Base-by-base conservation (phyloP, 805 yeast genomes). In the Jamesozyma piceae region DNA sequence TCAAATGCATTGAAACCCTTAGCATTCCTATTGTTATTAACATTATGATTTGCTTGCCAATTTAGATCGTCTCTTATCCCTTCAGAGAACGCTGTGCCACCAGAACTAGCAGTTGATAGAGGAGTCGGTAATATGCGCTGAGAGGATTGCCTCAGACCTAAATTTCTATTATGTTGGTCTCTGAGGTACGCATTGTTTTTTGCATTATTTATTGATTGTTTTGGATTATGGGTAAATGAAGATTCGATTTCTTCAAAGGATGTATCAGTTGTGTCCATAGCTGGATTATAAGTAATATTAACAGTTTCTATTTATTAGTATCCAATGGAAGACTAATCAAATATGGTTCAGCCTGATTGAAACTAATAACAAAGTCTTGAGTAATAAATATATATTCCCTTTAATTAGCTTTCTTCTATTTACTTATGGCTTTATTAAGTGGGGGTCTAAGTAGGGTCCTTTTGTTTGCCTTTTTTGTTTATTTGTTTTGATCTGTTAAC, bases 221-320 rank as follows among this genome's bases (percentile, higher is more conserved):
- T n/a, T n/a, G n/a, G 29, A 5, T 47, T 44, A 24, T 34, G 38
- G 6, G 53, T 44, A 39, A 56, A 52, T 1, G 63, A 52, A 3
- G 60, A 52, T 29, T 58, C 63, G 29, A 58, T 37, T 39, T 60
- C 62, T 41, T 60, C 64, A 46, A 60, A 60, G 14, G 63, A 57
- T 4, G 61, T 52, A 33, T 60, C 64, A 17, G 60, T 51, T 21
- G 50, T 38, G 10, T 49, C 57, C 38, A 28, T 29, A n/a, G n/a
- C n/a, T n/a, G n/a, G n/a, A n/a, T n/a, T n/a, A n/a, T n/a, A n/a
- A n/a, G n/a, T n/a, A n/a, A n/a, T n/a, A n/a, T n/a, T n/a, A n/a
- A n/a, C n/a, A n/a, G n/a, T n/a, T n/a, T n/a, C n/a, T n/a, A n/a
- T n/a, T n/a, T n/a, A n/a, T n/a, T n/a, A n/a, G n/a, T n/a, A n/a